Conservation (phyloP, 768 basidiomycete genomes). For the Coprinopsis strossmayeri region DNA sequence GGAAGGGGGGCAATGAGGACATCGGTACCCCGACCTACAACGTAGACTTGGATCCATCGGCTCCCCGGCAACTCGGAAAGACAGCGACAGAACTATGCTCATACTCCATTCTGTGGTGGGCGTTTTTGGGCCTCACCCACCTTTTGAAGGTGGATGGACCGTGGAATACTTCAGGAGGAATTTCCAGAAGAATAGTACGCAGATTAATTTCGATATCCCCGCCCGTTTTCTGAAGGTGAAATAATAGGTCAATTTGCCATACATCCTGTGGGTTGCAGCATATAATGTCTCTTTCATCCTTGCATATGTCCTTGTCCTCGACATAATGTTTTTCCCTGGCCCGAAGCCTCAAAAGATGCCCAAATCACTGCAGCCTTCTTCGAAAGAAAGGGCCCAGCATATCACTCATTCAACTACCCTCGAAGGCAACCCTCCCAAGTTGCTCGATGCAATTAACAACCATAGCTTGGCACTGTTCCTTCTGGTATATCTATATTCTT, state of each 20-base stretch:
- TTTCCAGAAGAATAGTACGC: constrained; percentile 43
- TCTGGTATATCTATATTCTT: constrained; percentile 34
- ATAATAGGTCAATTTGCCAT: constrained; percentile 78
- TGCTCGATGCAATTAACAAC: constrained; percentile 78
- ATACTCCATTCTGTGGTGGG: constrained; percentile 80
- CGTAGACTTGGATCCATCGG: constrained; percentile 17
- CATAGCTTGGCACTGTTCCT: constrained; percentile 81
- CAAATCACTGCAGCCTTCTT: constrained; percentile 4
- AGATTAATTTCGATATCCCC: not conserved
- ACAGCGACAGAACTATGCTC: constrained; percentile 70
- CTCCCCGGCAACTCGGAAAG: constrained; percentile 61
- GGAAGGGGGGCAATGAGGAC: constrained; percentile 3
- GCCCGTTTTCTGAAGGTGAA: too few relatives aligned
- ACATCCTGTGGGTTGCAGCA: constrained; percentile 77
- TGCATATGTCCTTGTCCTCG: constrained; percentile 65
- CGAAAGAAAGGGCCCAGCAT: constrained; percentile 6
- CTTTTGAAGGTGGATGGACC: constrained; percentile 32
- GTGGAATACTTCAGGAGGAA: constrained; percentile 23
- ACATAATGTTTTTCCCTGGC: constrained; percentile 60
- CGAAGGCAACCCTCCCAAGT: constrained; percentile 29
- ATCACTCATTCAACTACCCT: constrained; percentile 14
- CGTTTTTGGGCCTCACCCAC: constrained; percentile 34
- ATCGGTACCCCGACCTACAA: constrained; percentile 13
- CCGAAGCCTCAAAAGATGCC: constrained; percentile 19
- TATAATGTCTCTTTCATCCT: constrained; percentile 86